Evolutionary conservation across 2,329 filamentous ascomycete species (phyloP), one percentile per base, ranked within the genome.

Genomic region (Cladophialophora psammophila): DNA sequence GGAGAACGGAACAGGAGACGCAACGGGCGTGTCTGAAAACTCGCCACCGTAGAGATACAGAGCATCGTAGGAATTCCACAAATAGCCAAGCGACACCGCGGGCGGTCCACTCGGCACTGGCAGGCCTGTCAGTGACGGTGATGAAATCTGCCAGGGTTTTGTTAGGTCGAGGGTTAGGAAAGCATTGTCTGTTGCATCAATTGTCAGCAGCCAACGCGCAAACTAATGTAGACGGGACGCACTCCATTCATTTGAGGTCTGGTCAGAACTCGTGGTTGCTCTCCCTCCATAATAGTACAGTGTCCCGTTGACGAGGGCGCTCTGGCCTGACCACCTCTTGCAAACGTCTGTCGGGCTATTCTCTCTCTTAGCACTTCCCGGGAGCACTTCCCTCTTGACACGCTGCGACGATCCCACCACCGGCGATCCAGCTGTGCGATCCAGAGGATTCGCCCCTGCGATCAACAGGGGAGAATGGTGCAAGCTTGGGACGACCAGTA

Each of bases 271-370:
- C 1, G 82, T 85, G 58, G 84, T 90, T 13, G 87, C 85, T 71
- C 90, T 85, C 32, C 91, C 91, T 40, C 91, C 91, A 72, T 92
- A 94, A 63, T 92, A 85, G 75, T 92, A 94, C 2, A 93, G 75
- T 0, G 90, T 93, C 13, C 90, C 91, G 71, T 93, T 93, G 15
- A 94, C 83, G 40, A 91, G 76, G 3, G 91, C 76, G 82, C 87
- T 85, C 77, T 91, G 89, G 60, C 88, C 86, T 18, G 85, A 85
- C 88, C 88, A 92, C 75, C 89, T 80, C 62, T 84, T 84, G 74
- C 90, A 91, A 13, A 88, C 82, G 70, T 86, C 80, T 1, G 85
- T 87, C 2, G 84, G 79, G 69, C 81, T 87, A 66, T 83, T 65
- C 35, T 73, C 67, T 56, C 74, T 69, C 52, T 69, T 72, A 57